A percentile compares a stretch with the other conserved stretches of the same genome.
Evolutionary conservation across 495 filamentous ascomycete species (phyloP).

Genomic region (Neurospora pannonica): DNA sequence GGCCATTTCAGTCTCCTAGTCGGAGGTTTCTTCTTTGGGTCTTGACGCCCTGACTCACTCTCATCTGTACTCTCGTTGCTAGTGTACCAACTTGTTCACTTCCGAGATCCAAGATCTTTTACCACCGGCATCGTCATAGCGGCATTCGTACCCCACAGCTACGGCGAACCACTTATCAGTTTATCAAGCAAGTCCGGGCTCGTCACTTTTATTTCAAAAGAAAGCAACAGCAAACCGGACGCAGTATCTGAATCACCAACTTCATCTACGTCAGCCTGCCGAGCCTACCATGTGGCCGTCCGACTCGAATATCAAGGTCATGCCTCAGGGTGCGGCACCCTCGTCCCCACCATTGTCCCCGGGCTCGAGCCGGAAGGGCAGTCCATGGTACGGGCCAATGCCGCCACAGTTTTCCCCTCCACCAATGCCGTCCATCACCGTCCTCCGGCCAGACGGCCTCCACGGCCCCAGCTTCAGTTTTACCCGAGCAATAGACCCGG

Average conservation of each 20-base stretch:
- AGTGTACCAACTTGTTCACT: background rate
- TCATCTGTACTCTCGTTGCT: background rate
- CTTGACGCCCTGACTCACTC: conserved; percentile 32
- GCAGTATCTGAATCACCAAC: background rate
- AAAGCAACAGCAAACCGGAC: background rate
- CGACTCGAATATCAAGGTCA: conserved; percentile 33
- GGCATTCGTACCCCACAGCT: conserved; percentile 29
- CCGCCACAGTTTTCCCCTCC: conserved; percentile 13
- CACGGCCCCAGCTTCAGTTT: conserved; percentile 34
- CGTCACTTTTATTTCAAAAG: background rate
- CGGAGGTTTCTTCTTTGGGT: conserved; percentile 46
- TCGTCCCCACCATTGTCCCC: conserved; percentile 45
- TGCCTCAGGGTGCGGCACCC: conserved; percentile 37
- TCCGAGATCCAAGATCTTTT: conserved; percentile 1
- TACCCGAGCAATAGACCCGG: conserved; percentile 27
- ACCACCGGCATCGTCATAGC: conserved; percentile 8
- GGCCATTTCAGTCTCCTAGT: conserved; percentile 42
- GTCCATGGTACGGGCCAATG: conserved; percentile 17
- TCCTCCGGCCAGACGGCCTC: conserved; percentile 28
- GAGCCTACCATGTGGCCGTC: conserved; percentile 35
- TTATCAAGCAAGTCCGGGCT: background rate
- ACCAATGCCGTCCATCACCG: conserved; percentile 26
- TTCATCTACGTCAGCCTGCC: conserved; percentile 3
- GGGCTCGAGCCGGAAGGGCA: conserved; percentile 26
- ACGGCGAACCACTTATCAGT: conserved; percentile 8